These are phyloP conservation scores for Sugiyamaella floridensis DNA, from an alignment of 805 yeast genomes.

Conservation along the genomic window DNA sequence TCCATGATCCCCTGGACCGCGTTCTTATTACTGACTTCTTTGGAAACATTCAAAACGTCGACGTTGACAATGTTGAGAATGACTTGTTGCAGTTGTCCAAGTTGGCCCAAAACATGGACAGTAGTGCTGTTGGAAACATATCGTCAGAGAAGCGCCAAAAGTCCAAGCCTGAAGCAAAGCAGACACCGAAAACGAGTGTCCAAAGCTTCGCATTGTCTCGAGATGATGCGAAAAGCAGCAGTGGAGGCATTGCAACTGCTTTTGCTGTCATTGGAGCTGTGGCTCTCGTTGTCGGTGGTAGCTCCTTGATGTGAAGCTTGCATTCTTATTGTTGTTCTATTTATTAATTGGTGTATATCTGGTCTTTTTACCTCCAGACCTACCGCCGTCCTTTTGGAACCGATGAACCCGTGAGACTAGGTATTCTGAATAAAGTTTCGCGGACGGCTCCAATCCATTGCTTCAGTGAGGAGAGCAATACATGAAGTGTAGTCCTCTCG, in stretches of 20 bases:
- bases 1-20: constrained; percentile 54
- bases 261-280: not conserved
- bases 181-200: not conserved
- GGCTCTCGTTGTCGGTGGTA: not conserved
- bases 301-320: not conserved
- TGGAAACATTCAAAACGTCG: constrained; percentile 80
- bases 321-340: not conserved
- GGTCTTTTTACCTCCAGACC: too few relatives aligned
- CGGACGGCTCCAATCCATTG: too few relatives aligned
- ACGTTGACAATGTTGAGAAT: constrained; percentile 44
- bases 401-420: too few relatives aligned
- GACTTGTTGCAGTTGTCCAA: constrained; percentile 12
- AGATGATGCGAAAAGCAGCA: not conserved
- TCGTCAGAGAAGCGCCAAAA: not conserved
- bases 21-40: constrained; percentile 88
- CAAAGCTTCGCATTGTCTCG: not conserved
- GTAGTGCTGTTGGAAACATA: not conserved
- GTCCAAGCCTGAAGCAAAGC: not conserved
- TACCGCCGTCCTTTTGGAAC: too few relatives aligned
- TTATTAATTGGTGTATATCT: too few relatives aligned
- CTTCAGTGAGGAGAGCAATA: too few relatives aligned
- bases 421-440: too few relatives aligned
- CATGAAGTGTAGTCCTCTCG: too few relatives aligned
- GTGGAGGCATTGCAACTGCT: not conserved
- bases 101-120: not conserved